Evolutionary conservation across 345 rosid genomes (phyloP).

Genomic region (Euphorbia lathyris): DNA sequence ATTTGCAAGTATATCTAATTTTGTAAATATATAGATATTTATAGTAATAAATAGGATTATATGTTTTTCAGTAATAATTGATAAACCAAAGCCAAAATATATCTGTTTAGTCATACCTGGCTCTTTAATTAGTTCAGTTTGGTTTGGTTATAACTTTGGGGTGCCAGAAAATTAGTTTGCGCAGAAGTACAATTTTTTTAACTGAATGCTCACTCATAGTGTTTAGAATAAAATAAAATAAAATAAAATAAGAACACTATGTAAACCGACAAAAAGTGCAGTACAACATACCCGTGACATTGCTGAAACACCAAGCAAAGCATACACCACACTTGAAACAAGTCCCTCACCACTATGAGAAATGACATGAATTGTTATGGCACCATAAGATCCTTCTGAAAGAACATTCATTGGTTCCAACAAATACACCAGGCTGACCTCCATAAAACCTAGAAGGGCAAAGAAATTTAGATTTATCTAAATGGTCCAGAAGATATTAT

Average conservation of each 20-base stretch:
- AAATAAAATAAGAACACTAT: not conserved
- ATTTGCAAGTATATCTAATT: not conserved
- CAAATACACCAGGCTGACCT: constrained; percentile 57
- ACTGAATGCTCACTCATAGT: not conserved
- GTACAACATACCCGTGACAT: constrained; percentile 78
- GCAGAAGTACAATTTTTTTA: not conserved
- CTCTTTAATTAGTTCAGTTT: not conserved
- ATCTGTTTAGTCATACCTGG: not conserved
- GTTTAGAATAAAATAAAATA: not conserved
- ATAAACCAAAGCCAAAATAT: not conserved
- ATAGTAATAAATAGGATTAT: not conserved
- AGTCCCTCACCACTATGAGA: constrained; percentile 91
- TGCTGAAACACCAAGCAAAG: constrained; percentile 93
- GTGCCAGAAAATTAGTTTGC: not conserved
- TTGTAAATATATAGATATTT: not conserved
- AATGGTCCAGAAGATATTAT: not conserved
- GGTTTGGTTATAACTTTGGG: not conserved
- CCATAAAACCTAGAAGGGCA: constrained; percentile 66
- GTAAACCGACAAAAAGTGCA: not conserved
- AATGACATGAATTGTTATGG: constrained; percentile 62
- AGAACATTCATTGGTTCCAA: constrained; percentile 47
- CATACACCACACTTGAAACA: constrained; percentile 81
- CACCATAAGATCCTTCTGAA: constrained; percentile 67
- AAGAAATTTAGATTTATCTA: constrained; percentile 3
- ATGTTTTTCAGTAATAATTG: not conserved